These are phyloP conservation scores for Cucurbita moschata DNA, from an alignment of 306 rosid genomes.

Conservation along the genomic window DNA sequence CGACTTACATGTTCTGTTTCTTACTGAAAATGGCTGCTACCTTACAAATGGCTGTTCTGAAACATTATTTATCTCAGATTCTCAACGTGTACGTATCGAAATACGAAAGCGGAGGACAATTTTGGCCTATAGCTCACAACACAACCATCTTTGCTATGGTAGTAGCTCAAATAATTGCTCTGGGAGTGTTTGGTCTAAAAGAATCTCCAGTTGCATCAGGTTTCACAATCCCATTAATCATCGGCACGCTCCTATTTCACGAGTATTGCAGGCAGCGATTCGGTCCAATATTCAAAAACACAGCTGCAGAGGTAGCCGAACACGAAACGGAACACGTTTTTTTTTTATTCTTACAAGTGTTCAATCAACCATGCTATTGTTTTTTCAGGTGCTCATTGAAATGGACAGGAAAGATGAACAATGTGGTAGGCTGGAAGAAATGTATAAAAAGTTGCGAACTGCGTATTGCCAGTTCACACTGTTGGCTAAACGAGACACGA, in stretches of 20 bases:
- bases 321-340: neutral
- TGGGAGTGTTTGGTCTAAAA: slow-evolving; percentile 75
- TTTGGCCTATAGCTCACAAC: slow-evolving; percentile 72
- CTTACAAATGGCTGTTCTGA: neutral
- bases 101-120: slow-evolving; percentile 63
- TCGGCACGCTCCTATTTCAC: slow-evolving; percentile 57
- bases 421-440: slow-evolving; percentile 40
- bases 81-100: slow-evolving; percentile 61
- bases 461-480: slow-evolving; percentile 44
- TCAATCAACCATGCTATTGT: neutral
- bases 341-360: neutral
- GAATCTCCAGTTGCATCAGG: slow-evolving; percentile 56
- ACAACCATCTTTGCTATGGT: slow-evolving; percentile 53
- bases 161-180: slow-evolving; percentile 61
- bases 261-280: slow-evolving; percentile 76
- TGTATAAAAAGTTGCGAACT: slow-evolving; percentile 34
- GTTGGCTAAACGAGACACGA: slow-evolving; percentile 1
- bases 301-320: slow-evolving; percentile 55
- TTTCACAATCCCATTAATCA: slow-evolving; percentile 62
- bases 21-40: neutral
- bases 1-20: neutral
- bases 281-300: slow-evolving; percentile 42
- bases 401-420: slow-evolving; percentile 70
- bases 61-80: slow-evolving; percentile 28
- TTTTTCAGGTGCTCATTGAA: slow-evolving; percentile 52